Conservation (phyloP, 768 basidiomycete genomes). For the Mycena olivaceomarginata region DNA sequence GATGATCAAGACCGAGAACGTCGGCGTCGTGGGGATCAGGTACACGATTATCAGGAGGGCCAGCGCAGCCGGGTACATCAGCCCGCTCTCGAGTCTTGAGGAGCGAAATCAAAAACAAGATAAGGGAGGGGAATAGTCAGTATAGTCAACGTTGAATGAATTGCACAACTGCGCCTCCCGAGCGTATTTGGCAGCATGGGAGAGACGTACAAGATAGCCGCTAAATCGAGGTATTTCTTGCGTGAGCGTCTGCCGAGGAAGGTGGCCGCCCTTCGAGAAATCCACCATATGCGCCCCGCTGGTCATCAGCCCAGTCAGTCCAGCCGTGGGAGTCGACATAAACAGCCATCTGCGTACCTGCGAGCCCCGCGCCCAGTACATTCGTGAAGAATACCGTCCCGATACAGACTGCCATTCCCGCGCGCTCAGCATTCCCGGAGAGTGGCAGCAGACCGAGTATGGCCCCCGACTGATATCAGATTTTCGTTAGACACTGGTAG, state of each 20-base stretch:
- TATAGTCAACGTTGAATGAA: too few relatives aligned
- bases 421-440: constrained; percentile 2
- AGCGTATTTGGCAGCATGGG: background rate
- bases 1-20: constrained; percentile 16
- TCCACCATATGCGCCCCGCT: constrained; percentile 38
- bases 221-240: constrained; percentile 13
- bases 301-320: background rate
- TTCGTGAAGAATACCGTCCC: constrained; percentile 28
- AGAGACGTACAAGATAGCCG: constrained; percentile 22
- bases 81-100: constrained; percentile 31
- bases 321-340: background rate
- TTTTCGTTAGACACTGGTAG: background rate
- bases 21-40: constrained; percentile 10
- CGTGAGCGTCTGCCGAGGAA: constrained; percentile 1
- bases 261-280: background rate
- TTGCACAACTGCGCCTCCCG: too few relatives aligned
- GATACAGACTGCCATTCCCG: constrained; percentile 18
- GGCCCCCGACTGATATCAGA: constrained; percentile 8
- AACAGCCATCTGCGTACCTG: constrained; percentile 3
- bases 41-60: background rate
- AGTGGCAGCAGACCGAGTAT: constrained; percentile 11
- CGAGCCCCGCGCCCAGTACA: background rate
- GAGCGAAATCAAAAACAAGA: background rate
- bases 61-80: constrained; percentile 28
- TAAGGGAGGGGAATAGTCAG: too few relatives aligned